A percentile compares a stretch with the other conserved stretches of the same genome.
These are phyloP conservation scores for Hypholoma sublateritium DNA, from an alignment of 768 basidiomycete species.

Conservation along the genomic window DNA sequence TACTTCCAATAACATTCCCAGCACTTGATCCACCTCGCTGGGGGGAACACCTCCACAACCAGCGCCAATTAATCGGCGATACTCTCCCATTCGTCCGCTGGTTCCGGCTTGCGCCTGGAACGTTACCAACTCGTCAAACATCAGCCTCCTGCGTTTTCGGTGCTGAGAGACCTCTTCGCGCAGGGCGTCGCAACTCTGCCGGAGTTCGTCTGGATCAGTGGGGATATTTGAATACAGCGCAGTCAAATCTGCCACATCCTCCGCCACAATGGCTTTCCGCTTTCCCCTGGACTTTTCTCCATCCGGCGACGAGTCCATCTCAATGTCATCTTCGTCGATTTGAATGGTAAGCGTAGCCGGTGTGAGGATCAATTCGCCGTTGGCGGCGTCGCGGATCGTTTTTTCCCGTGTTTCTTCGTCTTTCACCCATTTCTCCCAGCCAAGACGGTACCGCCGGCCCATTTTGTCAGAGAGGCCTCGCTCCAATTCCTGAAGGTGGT, in stretches of 20 bases:
- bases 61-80: conserved; percentile 83
- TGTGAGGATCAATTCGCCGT: conserved; percentile 53
- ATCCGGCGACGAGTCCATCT: conserved; percentile 34
- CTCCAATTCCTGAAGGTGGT: conserved; percentile 61
- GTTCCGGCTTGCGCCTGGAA: conserved; percentile 92
- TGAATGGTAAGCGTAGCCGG: conserved; percentile 44
- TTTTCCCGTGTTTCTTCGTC: conserved; percentile 82
- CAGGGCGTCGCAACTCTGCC: conserved; percentile 55
- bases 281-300: conserved; percentile 55
- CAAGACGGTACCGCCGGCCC: conserved; percentile 77
- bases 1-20: conserved; percentile 85
- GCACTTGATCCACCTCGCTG: conserved; percentile 84
- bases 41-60: conserved; percentile 87
- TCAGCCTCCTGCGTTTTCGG: conserved; percentile 64
- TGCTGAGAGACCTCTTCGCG: conserved; percentile 65
- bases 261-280: conserved; percentile 47
- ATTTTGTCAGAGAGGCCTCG: conserved; percentile 69
- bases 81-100: conserved; percentile 84
- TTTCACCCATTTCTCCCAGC: conserved; percentile 92
- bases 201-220: conserved; percentile 52
- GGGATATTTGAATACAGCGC: conserved; percentile 59
- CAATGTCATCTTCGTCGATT: conserved; percentile 43
- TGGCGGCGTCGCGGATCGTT: conserved; percentile 58
- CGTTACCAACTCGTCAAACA: conserved; percentile 74
- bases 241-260: conserved; percentile 66